Conservation (phyloP, 768 basidiomycete species). For the Tricholoma flavovirens region DNA sequence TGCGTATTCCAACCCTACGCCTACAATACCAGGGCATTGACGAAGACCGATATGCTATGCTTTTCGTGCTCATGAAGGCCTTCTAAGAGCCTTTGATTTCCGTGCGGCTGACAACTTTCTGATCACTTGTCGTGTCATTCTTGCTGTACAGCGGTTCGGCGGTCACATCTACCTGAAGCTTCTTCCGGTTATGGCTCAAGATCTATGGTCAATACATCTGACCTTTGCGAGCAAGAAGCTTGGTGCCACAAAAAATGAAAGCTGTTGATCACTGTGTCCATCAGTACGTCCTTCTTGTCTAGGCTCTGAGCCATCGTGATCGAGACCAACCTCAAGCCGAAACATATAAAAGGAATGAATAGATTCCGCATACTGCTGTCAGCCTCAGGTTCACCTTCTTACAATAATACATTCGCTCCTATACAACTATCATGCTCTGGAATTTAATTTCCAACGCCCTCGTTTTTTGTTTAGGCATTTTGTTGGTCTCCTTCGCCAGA, state of each 20-base stretch:
- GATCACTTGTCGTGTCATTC: not conserved
- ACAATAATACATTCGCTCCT: not conserved
- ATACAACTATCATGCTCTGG: constrained; percentile 17
- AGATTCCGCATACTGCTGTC: not conserved
- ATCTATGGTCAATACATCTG: not conserved
- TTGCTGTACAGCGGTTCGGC: not conserved
- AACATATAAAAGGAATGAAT: constrained; percentile 11
- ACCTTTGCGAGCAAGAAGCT: constrained; percentile 4
- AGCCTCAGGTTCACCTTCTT: constrained; percentile 4
- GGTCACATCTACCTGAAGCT: not conserved
- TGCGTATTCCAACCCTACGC: not conserved
- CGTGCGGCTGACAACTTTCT: not conserved
- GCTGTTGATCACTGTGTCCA: not conserved
- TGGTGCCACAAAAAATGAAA: not conserved
- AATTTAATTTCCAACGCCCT: constrained; percentile 20
- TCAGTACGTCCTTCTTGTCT: not conserved
- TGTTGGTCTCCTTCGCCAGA: constrained; percentile 25
- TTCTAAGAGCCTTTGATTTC: not conserved
- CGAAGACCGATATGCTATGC: not conserved
- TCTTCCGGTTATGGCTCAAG: not conserved
- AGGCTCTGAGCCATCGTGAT: constrained; percentile 9
- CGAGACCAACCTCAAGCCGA: constrained; percentile 8
- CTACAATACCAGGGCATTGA: not conserved
- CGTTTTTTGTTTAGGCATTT: constrained; percentile 23
- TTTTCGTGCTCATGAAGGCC: not conserved